phyloP scores from a whole-genome alignment of 495 filamentous ascomycete genomes.

The Chaetomium fimeti region DNA sequence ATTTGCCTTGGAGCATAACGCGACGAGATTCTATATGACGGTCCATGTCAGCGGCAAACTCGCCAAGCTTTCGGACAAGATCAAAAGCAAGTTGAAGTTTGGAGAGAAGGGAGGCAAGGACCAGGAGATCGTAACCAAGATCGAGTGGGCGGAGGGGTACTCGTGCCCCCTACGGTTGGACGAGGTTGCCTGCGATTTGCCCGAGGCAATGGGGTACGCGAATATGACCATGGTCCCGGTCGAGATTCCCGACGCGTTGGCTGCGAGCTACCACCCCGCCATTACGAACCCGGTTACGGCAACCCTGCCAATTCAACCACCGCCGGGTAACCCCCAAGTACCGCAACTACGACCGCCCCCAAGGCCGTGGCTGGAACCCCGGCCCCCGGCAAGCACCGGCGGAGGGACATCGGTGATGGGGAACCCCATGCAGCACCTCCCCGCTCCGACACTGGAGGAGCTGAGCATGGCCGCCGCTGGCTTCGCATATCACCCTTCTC shows the following conservation, averaged over 20 bases:
- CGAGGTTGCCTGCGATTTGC: conserved; percentile 23
- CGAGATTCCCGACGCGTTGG: conserved; percentile 27
- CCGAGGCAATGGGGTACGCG: conserved; percentile 26
- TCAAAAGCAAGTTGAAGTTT: conserved; percentile 24
- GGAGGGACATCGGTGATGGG: neutral
- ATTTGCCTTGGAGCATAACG: conserved; percentile 39
- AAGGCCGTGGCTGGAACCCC: neutral
- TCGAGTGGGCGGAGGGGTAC: conserved; percentile 29
- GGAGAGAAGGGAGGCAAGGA: conserved; percentile 10
- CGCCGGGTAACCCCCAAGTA: neutral
- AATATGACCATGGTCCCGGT: conserved; percentile 29
- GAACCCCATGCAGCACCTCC: conserved; percentile 2
- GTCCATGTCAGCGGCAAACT: conserved; percentile 35
- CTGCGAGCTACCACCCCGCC: conserved; percentile 20
- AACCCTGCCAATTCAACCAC: neutral
- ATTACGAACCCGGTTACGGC: neutral
- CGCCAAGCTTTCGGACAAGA: conserved; percentile 4
- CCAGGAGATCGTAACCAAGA: conserved; percentile 25
- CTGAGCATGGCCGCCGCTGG: conserved; percentile 1
- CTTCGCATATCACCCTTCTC: neutral
- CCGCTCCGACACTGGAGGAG: neutral
- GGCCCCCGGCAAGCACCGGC: too few relatives aligned
- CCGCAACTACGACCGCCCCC: neutral
- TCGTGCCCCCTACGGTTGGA: conserved; percentile 22
- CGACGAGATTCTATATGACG: conserved; percentile 35